Evolutionary conservation across 352 stramenopile genomes (phyloP).

Genomic region (Phytophthora nicotianae): DNA sequence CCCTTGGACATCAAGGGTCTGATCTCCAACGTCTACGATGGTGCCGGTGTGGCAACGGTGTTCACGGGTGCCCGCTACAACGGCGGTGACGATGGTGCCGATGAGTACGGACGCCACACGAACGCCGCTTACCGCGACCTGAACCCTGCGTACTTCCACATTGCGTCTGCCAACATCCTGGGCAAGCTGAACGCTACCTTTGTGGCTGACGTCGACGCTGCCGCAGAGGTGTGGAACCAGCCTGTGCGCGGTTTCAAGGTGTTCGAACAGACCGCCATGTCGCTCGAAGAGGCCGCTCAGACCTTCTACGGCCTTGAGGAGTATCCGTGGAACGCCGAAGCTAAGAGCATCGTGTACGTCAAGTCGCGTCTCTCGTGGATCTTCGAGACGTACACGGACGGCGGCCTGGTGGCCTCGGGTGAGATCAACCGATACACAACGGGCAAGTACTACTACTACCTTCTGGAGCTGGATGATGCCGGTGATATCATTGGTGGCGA

Average conservation of each 20-base stretch:
- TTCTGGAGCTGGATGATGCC: constrained; percentile 40
- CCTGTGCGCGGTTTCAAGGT: constrained; percentile 53
- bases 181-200: constrained; percentile 46
- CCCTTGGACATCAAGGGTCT: constrained; percentile 48
- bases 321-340: constrained; percentile 57
- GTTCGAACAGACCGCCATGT: constrained; percentile 42
- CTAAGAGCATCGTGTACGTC: constrained; percentile 47
- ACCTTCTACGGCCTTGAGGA: constrained; percentile 40
- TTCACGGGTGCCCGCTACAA: constrained; percentile 51
- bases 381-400: constrained; percentile 40
- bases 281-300: constrained; percentile 33
- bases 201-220: constrained; percentile 43
- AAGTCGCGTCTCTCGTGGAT: constrained; percentile 51
- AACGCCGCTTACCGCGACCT: constrained; percentile 48
- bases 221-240: constrained; percentile 61
- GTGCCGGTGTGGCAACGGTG: constrained; percentile 28
- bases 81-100: constrained; percentile 17
- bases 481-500: constrained; percentile 45
- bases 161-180: constrained; percentile 50
- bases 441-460: constrained; percentile 41
- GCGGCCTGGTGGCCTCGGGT: constrained; percentile 30
- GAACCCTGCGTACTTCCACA: constrained; percentile 52
- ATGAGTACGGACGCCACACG: constrained; percentile 51
- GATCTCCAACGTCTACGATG: constrained; percentile 44
- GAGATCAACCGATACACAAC: constrained; percentile 29